Evolutionary conservation across 140 eudicot species (phyloP).

Genomic region (Bidens hawaiensis): DNA sequence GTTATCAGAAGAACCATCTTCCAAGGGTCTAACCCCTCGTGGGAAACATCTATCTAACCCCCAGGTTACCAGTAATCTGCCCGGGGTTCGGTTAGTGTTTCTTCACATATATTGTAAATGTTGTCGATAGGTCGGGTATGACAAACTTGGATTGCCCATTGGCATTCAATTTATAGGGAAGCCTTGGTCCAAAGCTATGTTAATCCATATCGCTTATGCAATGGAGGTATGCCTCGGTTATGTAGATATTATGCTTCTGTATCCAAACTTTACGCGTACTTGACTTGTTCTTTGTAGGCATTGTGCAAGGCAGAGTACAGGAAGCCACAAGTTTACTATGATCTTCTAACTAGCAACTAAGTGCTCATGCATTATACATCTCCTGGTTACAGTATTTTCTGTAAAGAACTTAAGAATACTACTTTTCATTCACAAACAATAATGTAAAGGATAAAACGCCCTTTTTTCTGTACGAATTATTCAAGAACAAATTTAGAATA

Average conservation of each 20-base stretch:
- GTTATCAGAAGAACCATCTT: too few relatives aligned
- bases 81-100: too few relatives aligned
- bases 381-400: background rate
- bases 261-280: background rate
- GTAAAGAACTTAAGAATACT: background rate
- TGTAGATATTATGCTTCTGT: background rate
- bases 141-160: constrained; percentile 68
- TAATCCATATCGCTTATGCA: constrained; percentile 68
- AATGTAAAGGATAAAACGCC: background rate
- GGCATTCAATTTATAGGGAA: constrained; percentile 91
- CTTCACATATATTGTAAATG: too few relatives aligned
- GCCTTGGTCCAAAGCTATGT: constrained; percentile 85
- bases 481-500: too few relatives aligned
- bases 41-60: too few relatives aligned
- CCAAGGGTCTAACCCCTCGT: too few relatives aligned
- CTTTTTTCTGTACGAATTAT: background rate
- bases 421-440: background rate
- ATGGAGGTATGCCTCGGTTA: constrained; percentile 46
- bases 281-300: constrained; percentile 39
- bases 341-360: constrained; percentile 32
- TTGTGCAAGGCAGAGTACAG: constrained; percentile 49
- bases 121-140: constrained; percentile 74
- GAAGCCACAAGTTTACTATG: constrained; percentile 70
- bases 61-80: too few relatives aligned
- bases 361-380: background rate